Conservation (phyloP, 352 stramenopile species). For the Globisporangium sylvaticum region DNA sequence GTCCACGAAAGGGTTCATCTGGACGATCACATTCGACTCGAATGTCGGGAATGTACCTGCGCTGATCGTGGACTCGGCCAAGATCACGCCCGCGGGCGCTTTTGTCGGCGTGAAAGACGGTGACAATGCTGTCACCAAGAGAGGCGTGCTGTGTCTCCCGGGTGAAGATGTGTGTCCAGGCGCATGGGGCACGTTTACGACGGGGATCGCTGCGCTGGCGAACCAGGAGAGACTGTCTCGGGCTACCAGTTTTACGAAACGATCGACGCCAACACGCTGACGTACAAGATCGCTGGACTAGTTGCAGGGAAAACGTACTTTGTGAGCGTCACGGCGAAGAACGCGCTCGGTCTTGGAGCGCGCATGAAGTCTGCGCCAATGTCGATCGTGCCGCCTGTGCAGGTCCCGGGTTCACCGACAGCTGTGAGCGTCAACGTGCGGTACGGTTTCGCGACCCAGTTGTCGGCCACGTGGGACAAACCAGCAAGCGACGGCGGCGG, state of each 20-base stretch:
- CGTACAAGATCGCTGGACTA: constrained; percentile 69
- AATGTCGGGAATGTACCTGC: constrained; percentile 53
- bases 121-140: constrained; percentile 61
- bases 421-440: constrained; percentile 73
- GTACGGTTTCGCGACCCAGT: constrained; percentile 66
- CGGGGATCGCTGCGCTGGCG: constrained; percentile 31
- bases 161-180: constrained; percentile 41
- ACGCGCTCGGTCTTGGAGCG: constrained; percentile 60
- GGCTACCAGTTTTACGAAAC: constrained; percentile 75
- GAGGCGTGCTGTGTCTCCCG: constrained; percentile 40
- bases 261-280: constrained; percentile 45
- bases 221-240: constrained; percentile 46
- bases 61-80: constrained; percentile 51
- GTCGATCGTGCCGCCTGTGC: constrained; percentile 58
- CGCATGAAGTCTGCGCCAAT: constrained; percentile 36
- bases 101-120: constrained; percentile 70
- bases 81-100: constrained; percentile 39
- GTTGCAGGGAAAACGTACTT: constrained; percentile 77
- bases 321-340: constrained; percentile 86
- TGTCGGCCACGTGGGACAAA: constrained; percentile 46
- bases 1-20: constrained; percentile 46
- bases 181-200: constrained; percentile 36
- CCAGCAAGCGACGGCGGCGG: constrained; percentile 55
- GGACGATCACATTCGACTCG: constrained; percentile 80
- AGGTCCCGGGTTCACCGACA: constrained; percentile 69